Evolutionary conservation across 257 asterid genomes (phyloP).

Genomic region (Capsicum pubescens): DNA sequence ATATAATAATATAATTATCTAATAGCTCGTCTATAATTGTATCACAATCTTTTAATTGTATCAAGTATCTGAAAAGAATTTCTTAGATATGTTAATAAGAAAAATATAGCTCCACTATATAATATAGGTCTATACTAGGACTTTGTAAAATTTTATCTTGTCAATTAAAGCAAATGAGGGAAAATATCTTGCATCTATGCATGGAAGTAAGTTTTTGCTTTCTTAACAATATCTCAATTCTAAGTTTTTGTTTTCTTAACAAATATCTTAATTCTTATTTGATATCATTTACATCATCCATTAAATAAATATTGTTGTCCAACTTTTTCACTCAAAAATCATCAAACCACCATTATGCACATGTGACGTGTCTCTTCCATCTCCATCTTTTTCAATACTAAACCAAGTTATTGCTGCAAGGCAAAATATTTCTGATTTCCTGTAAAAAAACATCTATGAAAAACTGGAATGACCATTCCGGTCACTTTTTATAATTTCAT

Average conservation of each 20-base stretch:
- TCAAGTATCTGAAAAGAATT: too few relatives aligned
- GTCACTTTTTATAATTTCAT: too few relatives aligned
- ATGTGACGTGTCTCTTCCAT: neutral
- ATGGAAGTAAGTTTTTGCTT: neutral
- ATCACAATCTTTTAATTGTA: too few relatives aligned
- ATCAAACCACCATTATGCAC: neutral
- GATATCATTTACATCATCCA: neutral
- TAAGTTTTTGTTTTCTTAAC: neutral
- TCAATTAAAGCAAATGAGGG: too few relatives aligned
- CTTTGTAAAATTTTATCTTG: too few relatives aligned
- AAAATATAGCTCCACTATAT: too few relatives aligned
- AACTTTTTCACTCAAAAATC: neutral
- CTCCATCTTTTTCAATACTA: neutral
- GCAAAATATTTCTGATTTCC: neutral
- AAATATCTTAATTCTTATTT: neutral
- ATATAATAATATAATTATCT: too few relatives aligned
- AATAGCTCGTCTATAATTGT: too few relatives aligned
- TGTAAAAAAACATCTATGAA: neutral
- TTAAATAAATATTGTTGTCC: neutral
- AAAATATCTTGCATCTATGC: neutral
- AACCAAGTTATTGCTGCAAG: neutral
- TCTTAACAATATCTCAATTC: neutral
- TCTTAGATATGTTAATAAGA: too few relatives aligned
- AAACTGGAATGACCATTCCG: neutral
- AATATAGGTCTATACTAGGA: too few relatives aligned